phyloP scores from a whole-genome alignment of 345 rosid species.

The Gossypioides kirkii region DNA sequence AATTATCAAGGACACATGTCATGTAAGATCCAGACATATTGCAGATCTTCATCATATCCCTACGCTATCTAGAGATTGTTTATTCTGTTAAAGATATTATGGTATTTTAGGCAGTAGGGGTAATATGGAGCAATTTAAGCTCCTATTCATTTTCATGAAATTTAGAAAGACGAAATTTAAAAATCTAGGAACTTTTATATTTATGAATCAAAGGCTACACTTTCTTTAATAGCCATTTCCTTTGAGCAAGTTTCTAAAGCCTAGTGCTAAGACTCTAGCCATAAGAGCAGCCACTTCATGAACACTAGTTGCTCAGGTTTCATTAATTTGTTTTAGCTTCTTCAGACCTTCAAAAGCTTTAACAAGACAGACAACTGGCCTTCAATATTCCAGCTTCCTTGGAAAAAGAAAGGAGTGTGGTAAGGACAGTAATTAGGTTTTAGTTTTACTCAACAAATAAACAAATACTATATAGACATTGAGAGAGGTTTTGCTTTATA shows the following conservation, averaged over 20 bases:
- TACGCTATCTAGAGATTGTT: background rate
- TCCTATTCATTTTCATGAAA: background rate
- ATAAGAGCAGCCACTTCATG: background rate
- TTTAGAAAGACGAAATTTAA: background rate
- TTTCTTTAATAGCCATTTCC: background rate
- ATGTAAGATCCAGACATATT: background rate
- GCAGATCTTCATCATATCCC: background rate
- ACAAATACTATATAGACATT: background rate
- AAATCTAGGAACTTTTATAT: background rate
- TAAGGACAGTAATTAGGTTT: slow-evolving; percentile 5
- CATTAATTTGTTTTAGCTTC: slow-evolving; percentile 1
- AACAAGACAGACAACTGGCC: background rate
- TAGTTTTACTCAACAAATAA: background rate
- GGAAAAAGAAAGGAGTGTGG: background rate
- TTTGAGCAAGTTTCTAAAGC: background rate
- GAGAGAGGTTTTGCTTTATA: background rate
- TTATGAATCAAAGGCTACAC: background rate
- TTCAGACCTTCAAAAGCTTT: background rate
- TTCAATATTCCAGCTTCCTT: background rate
- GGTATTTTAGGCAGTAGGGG: background rate
- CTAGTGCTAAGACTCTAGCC: background rate
- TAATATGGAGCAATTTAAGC: background rate
- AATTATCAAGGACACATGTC: background rate
- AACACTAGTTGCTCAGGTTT: background rate
- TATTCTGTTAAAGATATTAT: background rate